phyloP scores from a whole-genome alignment of 495 filamentous ascomycete genomes.

The Aspergillus haitiensis region DNA sequence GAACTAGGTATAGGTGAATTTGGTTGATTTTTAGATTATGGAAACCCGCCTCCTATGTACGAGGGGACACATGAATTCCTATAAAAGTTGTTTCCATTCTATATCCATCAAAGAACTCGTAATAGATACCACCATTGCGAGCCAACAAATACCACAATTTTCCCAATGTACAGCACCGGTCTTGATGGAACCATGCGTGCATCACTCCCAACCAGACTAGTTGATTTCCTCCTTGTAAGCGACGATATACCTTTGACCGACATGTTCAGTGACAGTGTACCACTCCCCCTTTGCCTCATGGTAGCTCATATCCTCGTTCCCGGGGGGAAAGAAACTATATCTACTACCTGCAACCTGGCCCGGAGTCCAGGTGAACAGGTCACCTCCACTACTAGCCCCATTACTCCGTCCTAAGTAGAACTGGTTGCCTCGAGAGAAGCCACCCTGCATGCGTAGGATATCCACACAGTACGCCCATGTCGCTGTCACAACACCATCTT shows the following conservation, averaged over 20 bases:
- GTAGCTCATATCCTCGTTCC: constrained; percentile 29
- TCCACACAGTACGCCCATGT: constrained; percentile 26
- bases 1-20: no score
- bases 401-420: constrained; percentile 29
- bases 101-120: no score
- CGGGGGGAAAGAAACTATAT: constrained; percentile 24
- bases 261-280: constrained; percentile 32
- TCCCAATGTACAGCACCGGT: no score
- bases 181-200: no score
- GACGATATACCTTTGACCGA: constrained; percentile 21
- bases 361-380: constrained; percentile 26
- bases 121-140: no score
- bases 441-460: constrained; percentile 27
- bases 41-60: no score
- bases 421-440: constrained; percentile 20
- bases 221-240: constrained; percentile 20
- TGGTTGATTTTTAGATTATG: no score
- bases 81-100: no score
- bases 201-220: background rate
- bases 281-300: constrained; percentile 24
- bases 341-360: constrained; percentile 13
- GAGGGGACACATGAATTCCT: no score
- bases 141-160: no score
- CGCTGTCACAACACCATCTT: constrained; percentile 21
- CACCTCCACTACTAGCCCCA: constrained; percentile 21